phyloP scores from a whole-genome alignment of 371 early-diverging fungal species.

The Haplosporangium sp. region DNA sequence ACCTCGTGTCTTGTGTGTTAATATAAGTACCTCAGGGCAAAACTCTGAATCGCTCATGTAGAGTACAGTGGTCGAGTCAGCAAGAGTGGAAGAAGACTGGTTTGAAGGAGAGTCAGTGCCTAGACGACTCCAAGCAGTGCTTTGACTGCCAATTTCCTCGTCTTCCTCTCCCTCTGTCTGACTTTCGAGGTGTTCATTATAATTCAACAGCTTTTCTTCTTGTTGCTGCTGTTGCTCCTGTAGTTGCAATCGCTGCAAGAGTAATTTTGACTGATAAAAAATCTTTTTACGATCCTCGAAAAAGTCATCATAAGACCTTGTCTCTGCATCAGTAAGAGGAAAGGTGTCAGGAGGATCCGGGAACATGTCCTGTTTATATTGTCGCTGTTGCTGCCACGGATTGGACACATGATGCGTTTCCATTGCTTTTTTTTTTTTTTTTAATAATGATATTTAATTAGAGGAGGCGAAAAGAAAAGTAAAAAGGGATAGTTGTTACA shows the following conservation, averaged over 20 bases:
- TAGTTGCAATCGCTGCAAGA: constrained; percentile 21
- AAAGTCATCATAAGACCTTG: constrained; percentile 23
- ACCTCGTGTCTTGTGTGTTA: background rate
- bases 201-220: background rate
- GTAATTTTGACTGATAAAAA: constrained; percentile 27
- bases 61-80: constrained; percentile 20
- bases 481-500: background rate
- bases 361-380: constrained; percentile 10
- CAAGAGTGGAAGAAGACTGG: constrained; percentile 36
- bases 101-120: constrained; percentile 43
- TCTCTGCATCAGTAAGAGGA: constrained; percentile 10
- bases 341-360: constrained; percentile 2
- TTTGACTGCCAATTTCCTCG: constrained; percentile 30
- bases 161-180: constrained; percentile 23
- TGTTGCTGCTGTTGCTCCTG: constrained; percentile 15
- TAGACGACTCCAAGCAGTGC: constrained; percentile 34
- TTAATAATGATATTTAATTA: background rate
- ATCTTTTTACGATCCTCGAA: constrained; percentile 36
- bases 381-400: constrained; percentile 32
- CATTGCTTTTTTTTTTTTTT: constrained; percentile 6
- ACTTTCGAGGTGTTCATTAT: constrained; percentile 1
- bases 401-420: constrained; percentile 43
- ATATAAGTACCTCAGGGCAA: constrained; percentile 13
- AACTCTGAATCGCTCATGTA: constrained; percentile 11
- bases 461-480: background rate